Evolutionary conservation across 2,329 filamentous ascomycete genomes (phyloP).

Genomic region (Talaromyces sp.): DNA sequence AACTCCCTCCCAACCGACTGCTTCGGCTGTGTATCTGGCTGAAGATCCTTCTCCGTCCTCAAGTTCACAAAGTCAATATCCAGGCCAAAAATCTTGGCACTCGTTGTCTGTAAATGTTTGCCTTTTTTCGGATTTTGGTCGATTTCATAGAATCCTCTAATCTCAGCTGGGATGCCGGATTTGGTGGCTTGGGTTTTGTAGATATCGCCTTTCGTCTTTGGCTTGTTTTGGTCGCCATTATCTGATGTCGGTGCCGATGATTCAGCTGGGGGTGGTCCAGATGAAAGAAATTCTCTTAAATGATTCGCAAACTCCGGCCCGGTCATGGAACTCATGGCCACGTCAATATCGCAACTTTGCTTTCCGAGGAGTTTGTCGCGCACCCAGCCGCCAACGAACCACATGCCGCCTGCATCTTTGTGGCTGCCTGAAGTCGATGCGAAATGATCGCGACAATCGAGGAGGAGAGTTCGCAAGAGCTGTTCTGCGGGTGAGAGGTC

Average conservation of each 20-base stretch:
- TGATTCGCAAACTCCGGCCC: constrained; percentile 3
- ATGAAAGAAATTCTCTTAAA: constrained; percentile 5
- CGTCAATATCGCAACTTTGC: constrained; percentile 8
- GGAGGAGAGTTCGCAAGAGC: constrained; percentile 3
- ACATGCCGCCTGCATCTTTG: not conserved
- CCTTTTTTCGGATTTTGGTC: constrained; percentile 9
- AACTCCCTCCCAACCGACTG: not conserved
- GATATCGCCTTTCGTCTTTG: not conserved
- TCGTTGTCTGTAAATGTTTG: constrained; percentile 9
- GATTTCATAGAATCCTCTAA: constrained; percentile 10
- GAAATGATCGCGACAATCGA: constrained; percentile 9
- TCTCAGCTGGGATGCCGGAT: constrained; percentile 1
- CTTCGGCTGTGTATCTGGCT: not conserved
- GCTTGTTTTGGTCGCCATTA: not conserved
- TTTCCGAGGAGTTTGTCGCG: constrained; percentile 14
- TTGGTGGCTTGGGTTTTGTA: constrained; percentile 6
- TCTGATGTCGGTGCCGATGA: not conserved
- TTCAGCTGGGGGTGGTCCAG: not conserved
- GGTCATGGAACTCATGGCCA: constrained; percentile 3
- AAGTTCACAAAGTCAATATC: constrained; percentile 15
- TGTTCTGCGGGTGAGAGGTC: constrained; percentile 8
- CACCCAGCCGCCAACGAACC: constrained; percentile 16
- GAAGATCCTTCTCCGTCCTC: not conserved
- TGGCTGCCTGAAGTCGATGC: not conserved
- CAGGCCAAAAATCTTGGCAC: constrained; percentile 10